Conservation (phyloP, 441 rosid genomes). For the Cnidoscolus chayamansa region DNA sequence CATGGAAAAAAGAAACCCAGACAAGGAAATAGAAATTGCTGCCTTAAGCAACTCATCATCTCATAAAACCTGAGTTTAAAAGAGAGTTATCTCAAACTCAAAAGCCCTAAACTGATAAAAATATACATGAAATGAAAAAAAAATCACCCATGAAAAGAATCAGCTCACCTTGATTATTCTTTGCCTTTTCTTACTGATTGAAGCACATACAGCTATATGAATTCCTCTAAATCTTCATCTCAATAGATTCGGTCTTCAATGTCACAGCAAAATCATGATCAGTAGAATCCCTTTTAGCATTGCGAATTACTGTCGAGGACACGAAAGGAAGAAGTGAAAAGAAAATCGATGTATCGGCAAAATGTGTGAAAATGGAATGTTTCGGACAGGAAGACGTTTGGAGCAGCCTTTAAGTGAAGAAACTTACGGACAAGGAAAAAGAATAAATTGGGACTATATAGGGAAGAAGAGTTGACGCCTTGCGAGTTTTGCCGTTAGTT, state of each 20-base stretch:
- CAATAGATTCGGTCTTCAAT: slow-evolving; percentile 17
- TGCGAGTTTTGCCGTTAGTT: slow-evolving; percentile 13
- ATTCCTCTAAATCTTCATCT: slow-evolving; percentile 11
- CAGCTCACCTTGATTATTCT: slow-evolving; percentile 6
- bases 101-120: too few species aligned
- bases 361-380: slow-evolving; percentile 17
- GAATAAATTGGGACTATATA: slow-evolving; percentile 21
- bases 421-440: slow-evolving; percentile 27
- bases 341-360: slow-evolving; percentile 9
- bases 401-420: background rate
- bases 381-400: slow-evolving; percentile 14
- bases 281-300: slow-evolving; percentile 10
- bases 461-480: background rate
- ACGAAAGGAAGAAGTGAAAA: background rate
- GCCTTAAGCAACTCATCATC: slow-evolving; percentile 9
- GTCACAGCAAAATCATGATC: background rate
- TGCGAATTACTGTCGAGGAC: background rate
- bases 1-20: background rate
- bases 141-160: background rate
- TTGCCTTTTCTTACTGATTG: background rate
- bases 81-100: too few species aligned
- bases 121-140: background rate
- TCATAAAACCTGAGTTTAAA: background rate
- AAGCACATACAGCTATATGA: background rate
- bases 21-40: background rate